Base-by-base conservation (phyloP, 345 rosid species). In the Brassica incana region DNA sequence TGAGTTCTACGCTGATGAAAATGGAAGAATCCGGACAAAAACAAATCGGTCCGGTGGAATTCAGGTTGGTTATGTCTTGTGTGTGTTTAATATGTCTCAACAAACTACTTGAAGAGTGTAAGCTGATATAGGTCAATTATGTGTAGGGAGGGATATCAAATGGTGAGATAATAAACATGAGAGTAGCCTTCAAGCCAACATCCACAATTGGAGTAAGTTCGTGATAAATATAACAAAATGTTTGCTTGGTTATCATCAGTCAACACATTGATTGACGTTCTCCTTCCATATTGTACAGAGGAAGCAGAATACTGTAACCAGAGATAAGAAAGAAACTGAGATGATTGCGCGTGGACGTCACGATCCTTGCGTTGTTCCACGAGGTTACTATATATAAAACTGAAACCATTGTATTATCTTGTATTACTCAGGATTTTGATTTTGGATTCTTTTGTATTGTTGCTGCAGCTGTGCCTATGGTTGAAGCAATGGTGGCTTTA, bases 151-250 rank as follows among this genome's bases (percentile, higher is more conserved):
- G 99, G 73, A 92, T 96, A 84, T 89, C 99, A 50, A 96, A 96
- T 73, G 98, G 98, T 54, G 99, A 96, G 86, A 90, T 87, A 72
- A 96, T 96, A 78, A 87, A 90, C 87, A 80, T 96, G 97, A 92
- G 93, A 85, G 66, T 93, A 77, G 99, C 93, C 72, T 96, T 93
- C 92, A 96, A 96, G 95, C 99, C 98, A 77, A 96, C 99, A 68
- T 82, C 97, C 65, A 92, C 98, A 23, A 93, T 95, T 35, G 84
- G 82, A 69, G 99, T 95, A 86, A 88, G 93, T 83, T 85, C 76
- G 35, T 30, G 16, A 35, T 36, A 5, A 58, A 36, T 35, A 67
- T 59, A 3, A 43, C 1, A 43, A 30, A 20, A 45, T 60, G 1
- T 67, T 18, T 43, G 74, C 65, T 58, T 75, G 10, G 2, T 48